Percentiles rank a stretch among this genome's conserved stretches.
Evolutionary conservation across 345 rosid genomes (phyloP).

Genomic region (Populus davidiana): DNA sequence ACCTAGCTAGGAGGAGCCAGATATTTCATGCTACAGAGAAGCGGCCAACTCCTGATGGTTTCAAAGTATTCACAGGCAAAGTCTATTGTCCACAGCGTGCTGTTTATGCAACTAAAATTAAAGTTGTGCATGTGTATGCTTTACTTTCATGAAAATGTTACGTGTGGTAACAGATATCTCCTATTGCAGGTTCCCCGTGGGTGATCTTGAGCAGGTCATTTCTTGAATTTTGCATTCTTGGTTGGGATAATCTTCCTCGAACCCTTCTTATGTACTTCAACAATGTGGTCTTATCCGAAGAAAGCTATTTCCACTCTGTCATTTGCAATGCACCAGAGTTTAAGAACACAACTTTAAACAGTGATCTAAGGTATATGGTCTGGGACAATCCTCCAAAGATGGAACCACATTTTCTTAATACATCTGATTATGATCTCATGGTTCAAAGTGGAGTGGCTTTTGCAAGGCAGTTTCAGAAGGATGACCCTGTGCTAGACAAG

Average conservation of each 20-base stretch:
- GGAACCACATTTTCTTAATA: slow-evolving; percentile 78
- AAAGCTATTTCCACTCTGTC: slow-evolving; percentile 88
- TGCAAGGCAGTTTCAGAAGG: slow-evolving; percentile 68
- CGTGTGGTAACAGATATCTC: slow-evolving; percentile 10
- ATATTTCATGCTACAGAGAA: slow-evolving; percentile 84
- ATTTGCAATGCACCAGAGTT: slow-evolving; percentile 87
- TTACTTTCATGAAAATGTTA: slow-evolving; percentile 16
- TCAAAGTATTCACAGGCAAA: slow-evolving; percentile 88
- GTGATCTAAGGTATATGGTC: slow-evolving; percentile 77
- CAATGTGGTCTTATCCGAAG: slow-evolving; percentile 79
- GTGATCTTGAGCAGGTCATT: slow-evolving; percentile 74
- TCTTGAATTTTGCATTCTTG: slow-evolving; percentile 81
- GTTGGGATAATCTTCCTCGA: slow-evolving; percentile 96
- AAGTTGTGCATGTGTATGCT: background rate
- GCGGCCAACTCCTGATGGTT: slow-evolving; percentile 73
- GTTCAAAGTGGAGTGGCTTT: slow-evolving; percentile 87
- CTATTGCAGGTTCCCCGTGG: slow-evolving; percentile 87
- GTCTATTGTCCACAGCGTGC: slow-evolving; percentile 10
- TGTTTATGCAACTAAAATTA: background rate
- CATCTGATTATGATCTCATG: slow-evolving; percentile 62
- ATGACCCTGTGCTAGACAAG: slow-evolving; percentile 69
- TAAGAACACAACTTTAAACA: slow-evolving; percentile 77
- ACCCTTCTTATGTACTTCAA: slow-evolving; percentile 89
- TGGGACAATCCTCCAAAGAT: slow-evolving; percentile 99
- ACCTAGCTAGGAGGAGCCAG: slow-evolving; percentile 82